Evolutionary conservation across 2,329 filamentous ascomycete species (phyloP).

Genomic region (Monascus ruber): DNA sequence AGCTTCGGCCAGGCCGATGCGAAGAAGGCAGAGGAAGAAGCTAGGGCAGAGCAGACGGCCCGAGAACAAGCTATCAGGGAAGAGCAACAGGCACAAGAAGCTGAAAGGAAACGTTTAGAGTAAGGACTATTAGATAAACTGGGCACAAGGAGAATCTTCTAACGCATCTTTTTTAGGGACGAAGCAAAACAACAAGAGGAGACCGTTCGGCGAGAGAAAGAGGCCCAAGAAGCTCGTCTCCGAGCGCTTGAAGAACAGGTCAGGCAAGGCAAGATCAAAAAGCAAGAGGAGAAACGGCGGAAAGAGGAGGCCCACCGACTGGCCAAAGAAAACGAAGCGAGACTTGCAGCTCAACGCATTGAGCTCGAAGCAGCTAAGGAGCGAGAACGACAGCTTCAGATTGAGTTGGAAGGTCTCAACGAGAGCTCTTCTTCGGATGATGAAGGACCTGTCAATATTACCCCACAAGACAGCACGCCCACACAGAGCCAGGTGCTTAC

Average conservation of each 20-base stretch:
- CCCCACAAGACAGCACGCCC: slow-evolving; percentile 49
- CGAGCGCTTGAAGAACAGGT: slow-evolving; percentile 90
- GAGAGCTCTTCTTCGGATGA: slow-evolving; percentile 72
- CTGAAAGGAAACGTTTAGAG: slow-evolving; percentile 67
- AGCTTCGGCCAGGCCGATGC: slow-evolving; percentile 47
- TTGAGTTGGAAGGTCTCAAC: slow-evolving; percentile 69
- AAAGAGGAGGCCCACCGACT: slow-evolving; percentile 82
- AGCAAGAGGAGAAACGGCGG: slow-evolving; percentile 86
- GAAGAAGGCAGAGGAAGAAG: slow-evolving; percentile 44
- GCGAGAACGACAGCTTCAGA: slow-evolving; percentile 77
- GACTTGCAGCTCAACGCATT: slow-evolving; percentile 71
- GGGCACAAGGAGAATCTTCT: not conserved
- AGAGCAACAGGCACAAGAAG: slow-evolving; percentile 65
- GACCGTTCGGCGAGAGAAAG: slow-evolving; percentile 66
- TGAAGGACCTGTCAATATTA: slow-evolving; percentile 61
- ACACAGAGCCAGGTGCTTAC: slow-evolving; percentile 46
- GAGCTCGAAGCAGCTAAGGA: slow-evolving; percentile 88
- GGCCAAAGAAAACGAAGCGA: slow-evolving; percentile 76
- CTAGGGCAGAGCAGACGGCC: slow-evolving; percentile 50
- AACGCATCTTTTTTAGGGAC: slow-evolving; percentile 42
- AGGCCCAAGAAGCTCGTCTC: slow-evolving; percentile 70
- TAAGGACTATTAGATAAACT: slow-evolving; percentile 42
- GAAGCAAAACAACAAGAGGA: slow-evolving; percentile 65
- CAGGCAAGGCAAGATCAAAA: slow-evolving; percentile 83
- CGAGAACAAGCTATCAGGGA: slow-evolving; percentile 43